Percentiles rank a stretch among this genome's conserved stretches.
Evolutionary conservation across 2,329 filamentous ascomycete genomes (phyloP).

Genomic region (Exophiala lecanii-corni): DNA sequence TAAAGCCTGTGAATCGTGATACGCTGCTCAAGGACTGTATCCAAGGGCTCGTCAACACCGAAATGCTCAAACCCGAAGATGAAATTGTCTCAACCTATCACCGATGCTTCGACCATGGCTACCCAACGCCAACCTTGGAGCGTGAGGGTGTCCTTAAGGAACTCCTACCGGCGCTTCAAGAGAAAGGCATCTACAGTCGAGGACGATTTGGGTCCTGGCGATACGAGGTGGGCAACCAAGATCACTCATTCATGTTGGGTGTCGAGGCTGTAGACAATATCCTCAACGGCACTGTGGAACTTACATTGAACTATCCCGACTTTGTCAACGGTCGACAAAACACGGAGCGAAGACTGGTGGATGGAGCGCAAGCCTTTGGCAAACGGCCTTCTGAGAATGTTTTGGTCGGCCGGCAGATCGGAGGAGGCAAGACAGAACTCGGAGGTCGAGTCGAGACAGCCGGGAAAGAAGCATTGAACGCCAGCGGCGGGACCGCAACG

Average conservation of each 20-base stretch:
- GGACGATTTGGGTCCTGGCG: slow-evolving; percentile 97
- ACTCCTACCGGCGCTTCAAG: slow-evolving; percentile 87
- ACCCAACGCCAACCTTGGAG: slow-evolving; percentile 91
- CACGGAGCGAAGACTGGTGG: slow-evolving; percentile 57
- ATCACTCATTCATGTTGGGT: slow-evolving; percentile 96
- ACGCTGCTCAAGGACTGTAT: slow-evolving; percentile 88
- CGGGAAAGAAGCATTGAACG: slow-evolving; percentile 13
- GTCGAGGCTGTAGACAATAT: slow-evolving; percentile 91
- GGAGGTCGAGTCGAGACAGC: slow-evolving; percentile 23
- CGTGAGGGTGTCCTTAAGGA: slow-evolving; percentile 90
- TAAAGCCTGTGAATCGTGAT: slow-evolving; percentile 88
- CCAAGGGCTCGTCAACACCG: slow-evolving; percentile 94
- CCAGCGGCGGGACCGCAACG: slow-evolving; percentile 11
- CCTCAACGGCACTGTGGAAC: slow-evolving; percentile 80
- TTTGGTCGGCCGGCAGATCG: slow-evolving; percentile 24
- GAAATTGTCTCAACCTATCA: slow-evolving; percentile 98
- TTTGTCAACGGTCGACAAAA: slow-evolving; percentile 76
- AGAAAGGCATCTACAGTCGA: slow-evolving; percentile 86
- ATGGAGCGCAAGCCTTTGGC: slow-evolving; percentile 56
- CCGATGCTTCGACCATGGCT: slow-evolving; percentile 96
- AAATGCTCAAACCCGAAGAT: slow-evolving; percentile 85
- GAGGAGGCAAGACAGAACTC: slow-evolving; percentile 25
- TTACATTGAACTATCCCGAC: slow-evolving; percentile 94
- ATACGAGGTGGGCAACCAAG: slow-evolving; percentile 96
- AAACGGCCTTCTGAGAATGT: slow-evolving; percentile 36